These are phyloP conservation scores for Myxozyma mucilagina DNA, from an alignment of 805 yeast genomes.

Conservation along the genomic window DNA sequence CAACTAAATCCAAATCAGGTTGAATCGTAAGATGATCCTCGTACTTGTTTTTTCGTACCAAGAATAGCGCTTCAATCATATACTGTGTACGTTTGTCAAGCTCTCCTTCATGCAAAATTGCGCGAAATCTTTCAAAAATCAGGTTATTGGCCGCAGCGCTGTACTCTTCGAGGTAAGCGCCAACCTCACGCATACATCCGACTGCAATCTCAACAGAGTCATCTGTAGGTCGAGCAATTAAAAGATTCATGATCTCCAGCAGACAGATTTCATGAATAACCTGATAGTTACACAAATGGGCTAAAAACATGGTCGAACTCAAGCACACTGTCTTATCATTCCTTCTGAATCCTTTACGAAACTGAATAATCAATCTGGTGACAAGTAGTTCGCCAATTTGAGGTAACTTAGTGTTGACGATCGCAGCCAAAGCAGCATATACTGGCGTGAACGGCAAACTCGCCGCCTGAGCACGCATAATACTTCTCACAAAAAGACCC, in stretches of 20 bases:
- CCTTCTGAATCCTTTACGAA: conserved; percentile 53
- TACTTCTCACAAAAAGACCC: conserved; percentile 58
- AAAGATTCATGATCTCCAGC: conserved; percentile 43
- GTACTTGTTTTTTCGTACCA: conserved; percentile 50
- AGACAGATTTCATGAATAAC: conserved; percentile 51
- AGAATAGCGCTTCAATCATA: conserved; percentile 54
- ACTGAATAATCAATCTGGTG: conserved; percentile 56
- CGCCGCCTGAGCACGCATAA: conserved; percentile 55
- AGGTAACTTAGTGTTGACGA: conserved; percentile 68
- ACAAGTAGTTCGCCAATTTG: conserved; percentile 61
- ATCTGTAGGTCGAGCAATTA: conserved; percentile 52
- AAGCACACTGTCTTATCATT: conserved; percentile 50
- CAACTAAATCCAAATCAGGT: conserved; percentile 58
- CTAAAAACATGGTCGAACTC: conserved; percentile 52
- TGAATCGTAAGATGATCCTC: conserved; percentile 45
- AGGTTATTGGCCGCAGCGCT: conserved; percentile 50
- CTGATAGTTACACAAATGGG: conserved; percentile 62
- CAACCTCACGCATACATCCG: conserved; percentile 52
- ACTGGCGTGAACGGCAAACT: conserved; percentile 49
- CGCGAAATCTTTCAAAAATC: conserved; percentile 61
- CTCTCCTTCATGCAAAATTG: conserved; percentile 56
- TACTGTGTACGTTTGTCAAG: conserved; percentile 48
- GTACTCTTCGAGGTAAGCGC: conserved; percentile 50
- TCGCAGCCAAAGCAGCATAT: conserved; percentile 58
- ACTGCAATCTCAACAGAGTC: conserved; percentile 59